Evolutionary conservation across 2,329 filamentous ascomycete genomes (phyloP).

Genomic region (Paradendryphiella salina): DNA sequence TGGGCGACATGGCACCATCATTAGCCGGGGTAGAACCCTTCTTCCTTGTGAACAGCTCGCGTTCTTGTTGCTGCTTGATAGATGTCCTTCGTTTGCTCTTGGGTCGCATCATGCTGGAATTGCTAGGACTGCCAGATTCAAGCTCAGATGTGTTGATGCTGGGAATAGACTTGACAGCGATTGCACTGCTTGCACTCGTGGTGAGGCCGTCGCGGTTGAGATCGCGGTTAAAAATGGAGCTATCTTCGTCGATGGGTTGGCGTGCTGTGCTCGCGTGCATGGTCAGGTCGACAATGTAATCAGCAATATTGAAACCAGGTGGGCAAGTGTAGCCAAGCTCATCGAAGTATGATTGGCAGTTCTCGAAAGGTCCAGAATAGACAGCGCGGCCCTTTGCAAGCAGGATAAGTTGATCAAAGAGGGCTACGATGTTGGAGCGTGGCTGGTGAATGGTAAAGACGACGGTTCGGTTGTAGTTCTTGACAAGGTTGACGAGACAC

Average conservation of each 20-base stretch:
- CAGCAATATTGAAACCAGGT: constrained; percentile 96
- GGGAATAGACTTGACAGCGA: constrained; percentile 85
- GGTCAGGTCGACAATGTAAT: constrained; percentile 94
- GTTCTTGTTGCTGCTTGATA: constrained; percentile 81
- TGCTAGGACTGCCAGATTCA: constrained; percentile 64
- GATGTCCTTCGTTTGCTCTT: constrained; percentile 75
- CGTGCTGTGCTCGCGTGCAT: constrained; percentile 80
- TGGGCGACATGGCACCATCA: constrained; percentile 60
- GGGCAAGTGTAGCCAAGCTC: constrained; percentile 89
- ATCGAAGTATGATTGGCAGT: constrained; percentile 92
- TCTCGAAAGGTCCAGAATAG: constrained; percentile 86
- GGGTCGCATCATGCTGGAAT: constrained; percentile 63
- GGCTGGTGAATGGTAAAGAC: constrained; percentile 99
- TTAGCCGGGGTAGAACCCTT: constrained; percentile 59
- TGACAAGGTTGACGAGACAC: constrained; percentile 90
- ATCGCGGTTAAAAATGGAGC: constrained; percentile 63
- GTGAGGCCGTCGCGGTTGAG: constrained; percentile 66
- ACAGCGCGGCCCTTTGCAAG: constrained; percentile 87
- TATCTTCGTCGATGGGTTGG: constrained; percentile 60
- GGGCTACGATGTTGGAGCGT: constrained; percentile 93
- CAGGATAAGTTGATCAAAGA: constrained; percentile 93
- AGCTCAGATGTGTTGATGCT: constrained; percentile 78
- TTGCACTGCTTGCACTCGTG: constrained; percentile 81
- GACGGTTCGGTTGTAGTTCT: constrained; percentile 94
- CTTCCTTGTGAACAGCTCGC: constrained; percentile 85